Base-by-base conservation (phyloP, 225 moss, liverwort and hornwort species). In the Anthoceros angustus region DNA sequence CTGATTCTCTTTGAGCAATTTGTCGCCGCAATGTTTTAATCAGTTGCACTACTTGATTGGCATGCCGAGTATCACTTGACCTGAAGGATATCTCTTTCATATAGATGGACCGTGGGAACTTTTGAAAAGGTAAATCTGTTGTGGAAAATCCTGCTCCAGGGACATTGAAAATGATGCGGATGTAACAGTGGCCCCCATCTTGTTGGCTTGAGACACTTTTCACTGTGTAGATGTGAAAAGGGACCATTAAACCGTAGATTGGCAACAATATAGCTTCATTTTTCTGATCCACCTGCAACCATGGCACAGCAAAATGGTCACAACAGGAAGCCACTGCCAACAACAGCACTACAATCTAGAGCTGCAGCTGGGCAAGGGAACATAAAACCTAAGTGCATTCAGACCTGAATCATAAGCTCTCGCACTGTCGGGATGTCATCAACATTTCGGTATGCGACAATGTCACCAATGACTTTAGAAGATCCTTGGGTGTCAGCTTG, bases 151-250 rank as follows among this genome's bases (percentile, higher is more conserved):
- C 94, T 10, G 90, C 90, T 38, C 90, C 94, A 0, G 94, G 94
- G 5, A 94, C 94, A 70, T 92, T 86, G 74, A 92, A 91, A 11
- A 98, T 92, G 73, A 98, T 84, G 5, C 98, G 84, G 73, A 98
- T 98, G 72, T 98, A 98, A 63, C 86, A 98, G 74, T 98, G 98
- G 63, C 98, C 98, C 20, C 98, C 98, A 41, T 98, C 98, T 77
- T 98, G 98, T 25, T 98, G 98, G 15, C 88, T 89, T n/a, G 92
- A 86, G 41, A 98, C 91, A 73, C 98, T 98, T 76, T 98, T 98
- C 70, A 98, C 80, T 0, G 98, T 87, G 48, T 91, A 91, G 64
- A 98, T 92, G 78, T 98, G 98, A 73, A 98, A 98, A 0, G 98
- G 98, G 42, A 98, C 92, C 39, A 92, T 83, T 55, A 86, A 68